phyloP scores from a whole-genome alignment of 768 basidiomycete species.

The Termitomyces sp. region DNA sequence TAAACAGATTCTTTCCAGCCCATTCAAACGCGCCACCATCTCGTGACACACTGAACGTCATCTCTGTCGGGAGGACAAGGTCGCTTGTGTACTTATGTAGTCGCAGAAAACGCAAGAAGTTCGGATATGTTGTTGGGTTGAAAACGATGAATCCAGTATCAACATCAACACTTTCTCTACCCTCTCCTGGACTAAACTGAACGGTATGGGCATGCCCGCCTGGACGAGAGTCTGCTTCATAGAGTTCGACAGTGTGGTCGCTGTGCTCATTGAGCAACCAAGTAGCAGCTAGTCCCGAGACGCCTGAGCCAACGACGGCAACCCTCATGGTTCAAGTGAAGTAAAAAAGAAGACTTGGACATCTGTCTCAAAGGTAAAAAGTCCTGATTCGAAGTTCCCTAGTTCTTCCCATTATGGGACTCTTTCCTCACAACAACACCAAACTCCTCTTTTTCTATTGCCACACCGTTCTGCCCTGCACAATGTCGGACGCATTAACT shows the following conservation, averaged over 20 bases:
- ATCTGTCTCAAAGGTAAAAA: neutral
- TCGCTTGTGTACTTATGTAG: slow-evolving; percentile 34
- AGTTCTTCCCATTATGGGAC: neutral
- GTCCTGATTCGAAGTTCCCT: neutral
- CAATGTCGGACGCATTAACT: slow-evolving; percentile 8
- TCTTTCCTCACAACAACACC: neutral
- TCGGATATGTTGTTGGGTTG: slow-evolving; percentile 73
- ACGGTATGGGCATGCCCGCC: slow-evolving; percentile 81
- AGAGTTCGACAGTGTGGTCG: slow-evolving; percentile 70
- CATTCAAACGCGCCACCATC: slow-evolving; percentile 69
- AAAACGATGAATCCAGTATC: slow-evolving; percentile 71
- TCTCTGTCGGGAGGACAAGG: slow-evolving; percentile 52
- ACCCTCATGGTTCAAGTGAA: slow-evolving; percentile 39
- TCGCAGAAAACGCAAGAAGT: slow-evolving; percentile 66
- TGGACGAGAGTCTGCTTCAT: slow-evolving; percentile 58
- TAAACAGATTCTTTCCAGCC: slow-evolving; percentile 58
- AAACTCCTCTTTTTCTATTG: neutral
- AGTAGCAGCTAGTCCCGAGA: slow-evolving; percentile 72
- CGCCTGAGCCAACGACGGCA: slow-evolving; percentile 72
- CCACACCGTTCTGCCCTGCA: neutral
- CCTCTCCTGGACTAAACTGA: slow-evolving; percentile 32
- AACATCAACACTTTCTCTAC: slow-evolving; percentile 40
- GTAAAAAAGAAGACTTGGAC: neutral
- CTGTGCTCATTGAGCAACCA: slow-evolving; percentile 76
- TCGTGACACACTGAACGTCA: slow-evolving; percentile 76